Percentiles rank a stretch among this genome's conserved stretches.
Evolutionary conservation across 257 asterid genomes (phyloP).

Genomic region (Prunella vulgaris): DNA sequence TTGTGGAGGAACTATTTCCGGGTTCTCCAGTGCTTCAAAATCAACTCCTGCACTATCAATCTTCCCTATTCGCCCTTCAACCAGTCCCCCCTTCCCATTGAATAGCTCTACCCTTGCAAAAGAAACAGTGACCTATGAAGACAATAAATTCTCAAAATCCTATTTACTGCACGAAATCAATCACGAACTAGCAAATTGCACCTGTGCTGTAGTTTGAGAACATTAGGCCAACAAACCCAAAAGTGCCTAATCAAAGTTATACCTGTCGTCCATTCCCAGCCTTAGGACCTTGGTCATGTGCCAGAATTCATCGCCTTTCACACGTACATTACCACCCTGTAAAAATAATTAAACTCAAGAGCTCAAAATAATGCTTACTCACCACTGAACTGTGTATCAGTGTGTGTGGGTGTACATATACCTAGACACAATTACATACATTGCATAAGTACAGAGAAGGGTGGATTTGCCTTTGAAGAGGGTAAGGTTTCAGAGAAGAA

Average conservation of each 20-base stretch:
- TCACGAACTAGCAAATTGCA: not conserved
- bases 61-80: constrained; percentile 76
- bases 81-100: constrained; percentile 84
- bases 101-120: constrained; percentile 87
- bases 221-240: not conserved
- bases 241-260: not conserved
- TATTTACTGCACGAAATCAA: not conserved
- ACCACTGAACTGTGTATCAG: not conserved
- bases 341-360: constrained; percentile 20
- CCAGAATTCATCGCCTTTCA: constrained; percentile 93
- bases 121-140: not conserved
- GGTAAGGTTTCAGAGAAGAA: constrained; percentile 80
- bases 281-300: constrained; percentile 91
- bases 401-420: not conserved
- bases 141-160: not conserved
- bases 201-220: not conserved
- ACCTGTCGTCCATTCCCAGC: constrained; percentile 73
- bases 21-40: constrained; percentile 61
- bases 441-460: not conserved
- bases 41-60: constrained; percentile 67
- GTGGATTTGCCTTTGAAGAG: constrained; percentile 38
- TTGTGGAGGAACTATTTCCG: constrained; percentile 44
- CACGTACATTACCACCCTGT: constrained; percentile 79
- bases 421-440: not conserved
- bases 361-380: constrained; percentile 21